Evolutionary conservation across 208 protist species (phyloP).

Genomic region (Trypanosoma brucei): DNA sequence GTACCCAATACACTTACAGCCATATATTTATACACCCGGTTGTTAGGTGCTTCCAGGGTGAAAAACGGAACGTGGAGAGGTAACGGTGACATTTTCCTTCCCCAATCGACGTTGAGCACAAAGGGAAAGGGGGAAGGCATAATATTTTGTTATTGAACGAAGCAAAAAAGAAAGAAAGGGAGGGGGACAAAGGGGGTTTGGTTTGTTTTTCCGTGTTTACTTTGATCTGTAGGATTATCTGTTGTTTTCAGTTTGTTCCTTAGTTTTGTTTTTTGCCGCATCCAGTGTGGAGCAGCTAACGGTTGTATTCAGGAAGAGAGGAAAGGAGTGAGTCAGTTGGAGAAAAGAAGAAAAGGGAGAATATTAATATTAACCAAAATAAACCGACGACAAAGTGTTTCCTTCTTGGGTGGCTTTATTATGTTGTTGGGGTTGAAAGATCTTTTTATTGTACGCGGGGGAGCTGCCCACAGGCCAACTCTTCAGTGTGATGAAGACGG

Average conservation of each 20-base stretch:
- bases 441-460: conserved; percentile 16
- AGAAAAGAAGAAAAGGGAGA: no score
- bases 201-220: conserved; percentile 9
- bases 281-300: neutral
- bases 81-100: no score
- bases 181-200: neutral
- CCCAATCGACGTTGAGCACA: neutral
- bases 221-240: neutral
- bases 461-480: neutral
- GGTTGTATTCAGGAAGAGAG: no score
- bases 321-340: no score
- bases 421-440: conserved; percentile 10
- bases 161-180: neutral
- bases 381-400: no score
- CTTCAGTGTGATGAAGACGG: conserved; percentile 1
- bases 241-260: neutral
- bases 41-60: no score
- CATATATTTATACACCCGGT: no score
- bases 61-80: no score
- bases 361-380: no score
- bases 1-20: no score
- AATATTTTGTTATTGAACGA: neutral
- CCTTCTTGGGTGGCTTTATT: neutral
- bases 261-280: neutral
- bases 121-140: neutral